Conservation (phyloP, 305 asterid genomes). For the Solanum hybrid region DNA sequence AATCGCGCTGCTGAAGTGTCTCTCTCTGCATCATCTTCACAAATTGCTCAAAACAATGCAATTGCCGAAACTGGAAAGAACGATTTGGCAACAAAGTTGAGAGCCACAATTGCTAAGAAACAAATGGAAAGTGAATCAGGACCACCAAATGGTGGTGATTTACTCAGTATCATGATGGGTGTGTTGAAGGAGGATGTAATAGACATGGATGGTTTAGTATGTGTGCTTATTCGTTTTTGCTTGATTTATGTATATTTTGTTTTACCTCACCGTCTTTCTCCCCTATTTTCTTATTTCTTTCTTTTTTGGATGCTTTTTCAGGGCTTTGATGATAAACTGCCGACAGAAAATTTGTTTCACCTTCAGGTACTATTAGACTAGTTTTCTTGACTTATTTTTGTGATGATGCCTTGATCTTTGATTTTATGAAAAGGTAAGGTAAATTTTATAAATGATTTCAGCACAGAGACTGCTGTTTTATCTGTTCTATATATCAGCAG, state of each 20-base stretch:
- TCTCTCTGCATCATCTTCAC: conserved; percentile 71
- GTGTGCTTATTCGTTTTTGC: conserved; percentile 9
- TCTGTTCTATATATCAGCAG: not conserved
- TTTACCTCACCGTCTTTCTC: conserved; percentile 10
- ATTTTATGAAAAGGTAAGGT: not conserved
- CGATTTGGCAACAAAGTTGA: conserved; percentile 82
- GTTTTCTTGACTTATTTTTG: not conserved
- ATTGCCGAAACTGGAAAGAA: conserved; percentile 57
- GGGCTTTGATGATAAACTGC: conserved; percentile 94
- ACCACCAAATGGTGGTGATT: conserved; percentile 70
- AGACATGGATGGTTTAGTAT: conserved; percentile 78
- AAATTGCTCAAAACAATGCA: conserved; percentile 38
- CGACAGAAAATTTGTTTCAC: conserved; percentile 78
- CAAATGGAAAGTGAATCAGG: conserved; percentile 81
- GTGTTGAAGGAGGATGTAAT: conserved; percentile 89
- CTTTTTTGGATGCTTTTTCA: conserved; percentile 23
- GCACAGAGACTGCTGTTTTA: not conserved
- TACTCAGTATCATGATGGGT: conserved; percentile 92
- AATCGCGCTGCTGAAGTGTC: conserved; percentile 64
- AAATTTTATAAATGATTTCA: not conserved
- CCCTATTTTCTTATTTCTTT: conserved; percentile 4
- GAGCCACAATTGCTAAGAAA: conserved; percentile 91
- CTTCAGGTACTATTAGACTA: conserved; percentile 61
- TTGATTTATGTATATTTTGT: conserved; percentile 13
- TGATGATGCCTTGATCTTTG: not conserved